These are phyloP conservation scores for Aspergillus ostianus DNA, from an alignment of 495 filamentous ascomycete species.

Conservation along the genomic window DNA sequence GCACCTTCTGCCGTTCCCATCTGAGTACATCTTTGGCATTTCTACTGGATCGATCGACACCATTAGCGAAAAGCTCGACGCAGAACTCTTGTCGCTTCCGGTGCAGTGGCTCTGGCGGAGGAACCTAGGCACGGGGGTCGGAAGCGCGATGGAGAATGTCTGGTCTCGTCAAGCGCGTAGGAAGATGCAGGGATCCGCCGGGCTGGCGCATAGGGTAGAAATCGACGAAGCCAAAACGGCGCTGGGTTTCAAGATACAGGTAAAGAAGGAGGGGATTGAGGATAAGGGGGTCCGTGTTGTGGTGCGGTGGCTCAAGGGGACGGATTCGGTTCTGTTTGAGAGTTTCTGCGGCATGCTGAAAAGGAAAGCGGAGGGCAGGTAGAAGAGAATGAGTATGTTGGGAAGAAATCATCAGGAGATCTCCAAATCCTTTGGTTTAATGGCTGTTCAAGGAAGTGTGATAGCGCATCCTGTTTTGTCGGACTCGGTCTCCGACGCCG, in stretches of 20 bases:
- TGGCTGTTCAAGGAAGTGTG: too few species aligned
- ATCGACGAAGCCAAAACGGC: conserved; percentile 31
- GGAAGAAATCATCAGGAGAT: too few species aligned
- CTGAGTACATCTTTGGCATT: conserved; percentile 52
- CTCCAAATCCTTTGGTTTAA: too few species aligned
- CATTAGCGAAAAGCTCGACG: conserved; percentile 33
- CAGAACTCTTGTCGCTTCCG: conserved; percentile 42
- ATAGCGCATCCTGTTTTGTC: too few species aligned
- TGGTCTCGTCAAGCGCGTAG: conserved; percentile 70
- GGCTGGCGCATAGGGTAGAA: conserved; percentile 21
- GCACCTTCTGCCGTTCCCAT: conserved; percentile 58
- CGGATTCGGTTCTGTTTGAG: conserved; percentile 75
- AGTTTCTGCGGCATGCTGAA: conserved; percentile 83
- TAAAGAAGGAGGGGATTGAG: conserved; percentile 26
- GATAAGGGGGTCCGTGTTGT: conserved; percentile 35
- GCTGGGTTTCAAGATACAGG: conserved; percentile 47
- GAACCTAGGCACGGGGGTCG: conserved; percentile 44
- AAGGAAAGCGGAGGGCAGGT: conserved; percentile 42
- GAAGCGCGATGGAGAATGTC: conserved; percentile 60
- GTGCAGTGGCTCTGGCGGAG: conserved; percentile 53
- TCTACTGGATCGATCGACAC: conserved; percentile 25
- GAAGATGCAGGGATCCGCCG: conserved; percentile 38
- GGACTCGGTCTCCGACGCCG: too few species aligned
- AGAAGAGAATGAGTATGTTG: background rate
- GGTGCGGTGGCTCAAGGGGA: conserved; percentile 75